Evolutionary conservation across 306 rosid species (phyloP), one percentile per base, ranked within the genome.

Genomic region (Abrus pulchellus): DNA sequence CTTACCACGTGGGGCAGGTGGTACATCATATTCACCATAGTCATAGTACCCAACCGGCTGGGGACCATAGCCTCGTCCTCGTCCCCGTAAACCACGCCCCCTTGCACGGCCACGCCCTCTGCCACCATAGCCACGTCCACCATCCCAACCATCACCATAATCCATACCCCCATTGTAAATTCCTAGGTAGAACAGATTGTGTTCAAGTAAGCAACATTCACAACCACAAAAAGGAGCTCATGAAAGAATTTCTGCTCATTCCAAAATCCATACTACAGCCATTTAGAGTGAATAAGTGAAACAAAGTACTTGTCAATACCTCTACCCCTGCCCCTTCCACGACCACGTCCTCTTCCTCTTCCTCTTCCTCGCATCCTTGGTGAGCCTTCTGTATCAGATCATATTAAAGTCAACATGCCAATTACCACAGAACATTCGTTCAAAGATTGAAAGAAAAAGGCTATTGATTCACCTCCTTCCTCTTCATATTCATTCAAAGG

Each of bases 241-340:
- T 54, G 11, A 43, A 27, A 34, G 8, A 45, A 61, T 10, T 7
- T 77, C 6, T 7, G 9, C 40, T 32, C 40, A 81, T 56, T 77
- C 43, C 5, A 69, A n/a, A 44, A 61, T 27, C 5, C 27, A 67
- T 6, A 28, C 34, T 68, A 9, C 66, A 48, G 34, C 49, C 49
- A 75, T 47, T 55, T 6, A 50, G 41, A 64, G 41, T n/a, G 30
- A 86, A 77, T 40, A 68, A n/a, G 61, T 34, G 30, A 34, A 49
- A 84, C 57, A 73, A 66, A 76, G 79, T 50, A 68, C 70, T 10
- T 14, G 5, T 70, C 33, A 73, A 74, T 88, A 92, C 92, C 92
- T 90, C 92, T 86, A 65, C 89, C 92, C 81, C 93, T 84, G 43
- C 94, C 91, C 87, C 97, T 84, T 83, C 95, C 95, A 74, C 94